Percentiles rank a stretch among this genome's conserved stretches.
Conservation (phyloP, 2,329 filamentous ascomycete genomes). For the Trichoderma polysporum region DNA sequence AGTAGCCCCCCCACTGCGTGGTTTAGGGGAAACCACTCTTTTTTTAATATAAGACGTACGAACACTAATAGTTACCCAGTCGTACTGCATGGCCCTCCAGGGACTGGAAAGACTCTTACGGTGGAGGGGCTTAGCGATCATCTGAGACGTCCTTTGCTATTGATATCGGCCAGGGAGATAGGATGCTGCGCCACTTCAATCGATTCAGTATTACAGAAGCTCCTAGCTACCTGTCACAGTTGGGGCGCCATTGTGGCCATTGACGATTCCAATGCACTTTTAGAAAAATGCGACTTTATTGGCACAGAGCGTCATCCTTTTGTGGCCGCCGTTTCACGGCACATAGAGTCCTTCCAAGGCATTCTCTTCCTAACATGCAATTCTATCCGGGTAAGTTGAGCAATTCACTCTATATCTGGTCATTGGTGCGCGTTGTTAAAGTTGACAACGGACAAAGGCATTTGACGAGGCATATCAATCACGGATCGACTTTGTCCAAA, state of each 20-base stretch:
- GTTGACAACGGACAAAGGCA: constrained; percentile 46
- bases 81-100: constrained; percentile 81
- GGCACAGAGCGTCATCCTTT: constrained; percentile 84
- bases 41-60: too few species aligned
- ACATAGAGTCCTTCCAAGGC: constrained; percentile 89
- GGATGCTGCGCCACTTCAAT: constrained; percentile 73
- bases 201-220: constrained; percentile 76
- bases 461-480: constrained; percentile 91
- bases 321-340: constrained; percentile 81
- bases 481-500: constrained; percentile 79
- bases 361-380: constrained; percentile 90
- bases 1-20: constrained; percentile 31
- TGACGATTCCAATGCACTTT: constrained; percentile 81
- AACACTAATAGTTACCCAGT: constrained; percentile 32
- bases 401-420: background rate
- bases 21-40: too few species aligned
- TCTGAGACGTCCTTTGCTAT: constrained; percentile 78
- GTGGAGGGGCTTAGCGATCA: constrained; percentile 84
- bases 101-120: constrained; percentile 85
- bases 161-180: constrained; percentile 78
- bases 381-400: constrained; percentile 60
- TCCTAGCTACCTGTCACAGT: constrained; percentile 79
- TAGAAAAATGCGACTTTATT: constrained; percentile 78
- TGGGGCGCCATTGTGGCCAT: constrained; percentile 85
- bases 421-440: background rate